Conservation (phyloP, 345 rosid species). For the Jatropha curcas region DNA sequence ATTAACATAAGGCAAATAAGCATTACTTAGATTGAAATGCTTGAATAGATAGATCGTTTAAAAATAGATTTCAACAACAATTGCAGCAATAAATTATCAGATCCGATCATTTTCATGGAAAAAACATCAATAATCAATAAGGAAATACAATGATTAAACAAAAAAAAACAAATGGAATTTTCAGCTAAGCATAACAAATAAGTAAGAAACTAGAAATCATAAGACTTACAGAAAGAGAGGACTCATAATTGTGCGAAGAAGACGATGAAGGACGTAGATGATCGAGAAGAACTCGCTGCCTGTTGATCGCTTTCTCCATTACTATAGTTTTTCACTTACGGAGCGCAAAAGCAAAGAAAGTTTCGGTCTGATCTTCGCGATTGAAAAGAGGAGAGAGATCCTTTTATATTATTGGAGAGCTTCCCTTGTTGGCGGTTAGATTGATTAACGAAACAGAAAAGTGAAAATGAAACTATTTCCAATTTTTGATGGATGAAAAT, state of each 20-base stretch:
- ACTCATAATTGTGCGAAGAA: constrained; percentile 48
- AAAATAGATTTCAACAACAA: neutral
- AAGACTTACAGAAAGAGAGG: constrained; percentile 66
- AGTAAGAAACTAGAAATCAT: neutral
- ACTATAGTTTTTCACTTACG: neutral
- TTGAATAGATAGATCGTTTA: too few relatives aligned
- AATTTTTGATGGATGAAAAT: too few relatives aligned
- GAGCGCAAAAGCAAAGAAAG: neutral
- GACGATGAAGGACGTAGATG: constrained; percentile 78
- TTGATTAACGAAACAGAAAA: neutral
- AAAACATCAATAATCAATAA: neutral
- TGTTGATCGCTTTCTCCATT: constrained; percentile 89
- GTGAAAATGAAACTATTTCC: neutral
- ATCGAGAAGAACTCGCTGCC: constrained; percentile 80
- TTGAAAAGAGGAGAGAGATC: neutral
- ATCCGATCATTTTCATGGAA: neutral
- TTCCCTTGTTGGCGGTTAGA: neutral
- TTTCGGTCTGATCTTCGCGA: neutral
- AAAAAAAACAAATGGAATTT: neutral
- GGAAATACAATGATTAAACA: neutral
- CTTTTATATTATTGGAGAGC: neutral
- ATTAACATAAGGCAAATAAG: too few relatives aligned
- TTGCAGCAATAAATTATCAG: neutral
- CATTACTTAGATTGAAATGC: too few relatives aligned
- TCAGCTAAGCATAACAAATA: too few relatives aligned